Percentiles rank a stretch among this genome's conserved stretches.
Evolutionary conservation across 768 basidiomycete species (phyloP).

Genomic region (Tulasnella sp.): DNA sequence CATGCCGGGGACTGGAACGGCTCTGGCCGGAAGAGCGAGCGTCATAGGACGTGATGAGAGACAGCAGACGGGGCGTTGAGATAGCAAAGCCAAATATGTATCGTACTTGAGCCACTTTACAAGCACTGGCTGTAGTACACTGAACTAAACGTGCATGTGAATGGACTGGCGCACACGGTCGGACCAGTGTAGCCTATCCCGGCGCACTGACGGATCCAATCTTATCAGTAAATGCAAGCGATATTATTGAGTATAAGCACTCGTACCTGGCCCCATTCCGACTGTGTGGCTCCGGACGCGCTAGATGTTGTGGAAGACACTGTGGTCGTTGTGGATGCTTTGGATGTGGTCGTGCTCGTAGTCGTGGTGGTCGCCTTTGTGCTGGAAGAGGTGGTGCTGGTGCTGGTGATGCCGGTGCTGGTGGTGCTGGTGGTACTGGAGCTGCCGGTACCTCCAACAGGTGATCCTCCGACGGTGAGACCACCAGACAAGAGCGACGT

Average conservation of each 20-base stretch:
- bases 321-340: not conserved
- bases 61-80: not conserved
- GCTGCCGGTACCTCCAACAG: conserved; percentile 28
- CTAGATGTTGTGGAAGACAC: not conserved
- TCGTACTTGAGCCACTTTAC: not conserved
- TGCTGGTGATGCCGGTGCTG: conserved; percentile 22
- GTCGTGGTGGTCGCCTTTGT: not conserved
- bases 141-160: conserved; percentile 6
- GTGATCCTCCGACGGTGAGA: not conserved
- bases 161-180: conserved; percentile 6
- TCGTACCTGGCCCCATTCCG: conserved; percentile 5
- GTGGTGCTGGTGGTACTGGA: conserved; percentile 39
- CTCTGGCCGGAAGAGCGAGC: conserved; percentile 9
- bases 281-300: not conserved
- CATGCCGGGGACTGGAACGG: conserved; percentile 15
- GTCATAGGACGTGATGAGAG: not conserved
- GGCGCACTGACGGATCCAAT: not conserved
- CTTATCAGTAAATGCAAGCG: not conserved
- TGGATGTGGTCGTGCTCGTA: not conserved
- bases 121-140: conserved; percentile 14
- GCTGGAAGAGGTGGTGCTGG: conserved; percentile 21
- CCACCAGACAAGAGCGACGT: not conserved
- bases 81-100: not conserved
- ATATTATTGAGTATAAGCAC: not conserved
- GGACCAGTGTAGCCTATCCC: conserved; percentile 12